A percentile compares a stretch with the other conserved stretches of the same genome.
Conservation (phyloP, 208 protist species). For the Paratrypanosoma confusum region DNA sequence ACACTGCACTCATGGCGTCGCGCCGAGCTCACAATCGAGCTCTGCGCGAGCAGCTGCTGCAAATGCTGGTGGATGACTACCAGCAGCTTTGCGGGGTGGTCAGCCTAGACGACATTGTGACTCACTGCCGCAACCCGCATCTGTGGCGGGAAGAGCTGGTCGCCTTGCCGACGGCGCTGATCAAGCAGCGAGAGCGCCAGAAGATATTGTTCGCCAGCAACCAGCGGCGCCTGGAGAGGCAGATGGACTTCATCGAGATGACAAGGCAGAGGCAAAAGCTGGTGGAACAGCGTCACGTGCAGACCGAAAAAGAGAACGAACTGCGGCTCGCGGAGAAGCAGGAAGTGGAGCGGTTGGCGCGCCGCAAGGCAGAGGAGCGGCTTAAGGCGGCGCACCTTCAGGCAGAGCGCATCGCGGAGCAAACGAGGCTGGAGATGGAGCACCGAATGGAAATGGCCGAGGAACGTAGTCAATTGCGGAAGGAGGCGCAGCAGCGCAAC, state of each 20-base stretch:
- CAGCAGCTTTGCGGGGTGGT: constrained; percentile 25
- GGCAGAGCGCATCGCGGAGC: constrained; percentile 31
- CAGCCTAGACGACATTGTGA: constrained; percentile 32
- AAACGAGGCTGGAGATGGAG: constrained; percentile 27
- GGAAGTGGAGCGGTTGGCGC: constrained; percentile 22
- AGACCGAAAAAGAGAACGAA: constrained; percentile 37
- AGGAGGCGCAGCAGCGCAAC: constrained; percentile 37
- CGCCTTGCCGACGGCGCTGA: constrained; percentile 29
- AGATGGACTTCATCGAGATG: constrained; percentile 35
- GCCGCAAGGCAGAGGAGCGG: constrained; percentile 25
- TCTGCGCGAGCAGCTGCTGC: constrained; percentile 16
- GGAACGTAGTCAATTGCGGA: constrained; percentile 23
- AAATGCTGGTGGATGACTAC: constrained; percentile 38
- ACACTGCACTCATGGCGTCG: no score
- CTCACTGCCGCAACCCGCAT: constrained; percentile 13
- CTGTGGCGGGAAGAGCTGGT: background rate
- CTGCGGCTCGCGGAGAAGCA: constrained; percentile 21
- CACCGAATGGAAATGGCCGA: constrained; percentile 41
- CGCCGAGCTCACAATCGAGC: constrained; percentile 18
- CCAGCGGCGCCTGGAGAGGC: constrained; percentile 33
- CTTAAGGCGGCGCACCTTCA: constrained; percentile 33
- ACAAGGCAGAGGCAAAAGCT: constrained; percentile 19
- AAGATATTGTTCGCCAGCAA: constrained; percentile 34
- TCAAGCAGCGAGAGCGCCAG: constrained; percentile 39
- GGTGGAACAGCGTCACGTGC: constrained; percentile 27